Evolutionary conservation across 2,329 filamentous ascomycete species (phyloP), one percentile per base, ranked within the genome.

Genomic region (Claviceps digitariae): DNA sequence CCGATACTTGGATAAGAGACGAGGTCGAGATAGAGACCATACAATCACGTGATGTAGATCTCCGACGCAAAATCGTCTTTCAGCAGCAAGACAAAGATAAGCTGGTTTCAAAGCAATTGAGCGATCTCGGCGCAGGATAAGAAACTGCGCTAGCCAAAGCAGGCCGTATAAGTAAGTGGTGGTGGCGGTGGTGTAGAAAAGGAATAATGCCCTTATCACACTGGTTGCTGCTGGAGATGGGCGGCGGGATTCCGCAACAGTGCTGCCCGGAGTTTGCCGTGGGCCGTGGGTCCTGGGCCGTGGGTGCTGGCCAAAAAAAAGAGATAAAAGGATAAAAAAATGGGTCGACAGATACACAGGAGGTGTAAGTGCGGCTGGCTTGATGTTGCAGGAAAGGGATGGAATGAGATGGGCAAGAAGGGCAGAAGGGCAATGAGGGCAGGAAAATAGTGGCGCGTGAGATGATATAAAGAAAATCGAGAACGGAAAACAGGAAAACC

Each of bases 131-230:
- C 17, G 27, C n/a, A 21, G 31, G 40, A 25, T 2, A 29, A 27
- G 29, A 31, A 9, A 21, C 15, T 46, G 31, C 43, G 21, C 48
- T 38, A 51, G 36, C n/a, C 31, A 47, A 46, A 31, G 34, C 20
- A n/a, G 40, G 46, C 36, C 13, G 34, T 51, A 36, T 54, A 44
- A 47, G 48, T 54, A 44, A 47, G 48, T 48, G 48, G 43, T 48
- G 41, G 43, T 17, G 48, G 10, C 3, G 17, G 6, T 25, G 36
- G 1, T 34, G 31, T 9, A 34, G 31, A 34, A 34, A 20, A 34
- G 7, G 36, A 29, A 17, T 48, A 21, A 34, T 34, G 31, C 31
- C 31, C 31, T 34, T 34, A 34, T 34, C 31, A 12, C 31, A 34
- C 48, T 31, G 48, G 43, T 29, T 47, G 23, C n/a, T 31, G n/a